Percentiles rank a stretch among this genome's conserved stretches.
These are phyloP conservation scores for Citrus sinensis DNA, from an alignment of 345 rosid species.

Conservation along the genomic window DNA sequence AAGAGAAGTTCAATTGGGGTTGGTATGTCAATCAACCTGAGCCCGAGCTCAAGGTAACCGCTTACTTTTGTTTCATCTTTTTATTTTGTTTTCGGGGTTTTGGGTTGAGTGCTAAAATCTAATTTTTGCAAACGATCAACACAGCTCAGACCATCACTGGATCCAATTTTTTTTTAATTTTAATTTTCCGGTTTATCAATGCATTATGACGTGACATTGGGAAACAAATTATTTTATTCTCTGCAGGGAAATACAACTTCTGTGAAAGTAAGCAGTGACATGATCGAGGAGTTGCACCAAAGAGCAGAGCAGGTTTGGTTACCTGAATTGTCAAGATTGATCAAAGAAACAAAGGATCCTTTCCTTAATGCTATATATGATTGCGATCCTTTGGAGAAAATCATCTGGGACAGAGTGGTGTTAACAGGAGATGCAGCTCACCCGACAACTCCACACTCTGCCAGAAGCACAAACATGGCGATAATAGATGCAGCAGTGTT, in stretches of 20 bases:
- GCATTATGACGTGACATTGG: too few species aligned
- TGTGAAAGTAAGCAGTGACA: slow-evolving; percentile 43
- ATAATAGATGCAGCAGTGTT: slow-evolving; percentile 59
- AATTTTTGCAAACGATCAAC: too few species aligned
- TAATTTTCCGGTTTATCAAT: too few species aligned
- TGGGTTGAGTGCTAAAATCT: too few species aligned
- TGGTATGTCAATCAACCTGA: slow-evolving; percentile 70
- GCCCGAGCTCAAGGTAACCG: slow-evolving; percentile 53
- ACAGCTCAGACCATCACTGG: too few species aligned
- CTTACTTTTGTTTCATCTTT: not conserved
- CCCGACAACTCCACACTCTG: slow-evolving; percentile 66
- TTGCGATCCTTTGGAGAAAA: not conserved
- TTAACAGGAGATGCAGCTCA: slow-evolving; percentile 71
- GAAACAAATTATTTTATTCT: too few species aligned
- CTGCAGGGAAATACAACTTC: slow-evolving; percentile 62
- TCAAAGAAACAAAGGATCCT: slow-evolving; percentile 64
- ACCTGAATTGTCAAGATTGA: slow-evolving; percentile 52
- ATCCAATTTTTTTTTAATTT: too few species aligned
- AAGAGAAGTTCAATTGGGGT: slow-evolving; percentile 60
- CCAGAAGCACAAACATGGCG: slow-evolving; percentile 80
- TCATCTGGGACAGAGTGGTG: slow-evolving; percentile 32
- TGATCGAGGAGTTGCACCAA: slow-evolving; percentile 50
- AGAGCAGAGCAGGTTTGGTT: slow-evolving; percentile 63
- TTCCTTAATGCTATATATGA: slow-evolving; percentile 55
- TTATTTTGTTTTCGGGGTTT: not conserved